Percentiles rank a stretch among this genome's conserved stretches.
Conservation (phyloP, 164 flowering plant species). For the Vitis rotundifolia region DNA sequence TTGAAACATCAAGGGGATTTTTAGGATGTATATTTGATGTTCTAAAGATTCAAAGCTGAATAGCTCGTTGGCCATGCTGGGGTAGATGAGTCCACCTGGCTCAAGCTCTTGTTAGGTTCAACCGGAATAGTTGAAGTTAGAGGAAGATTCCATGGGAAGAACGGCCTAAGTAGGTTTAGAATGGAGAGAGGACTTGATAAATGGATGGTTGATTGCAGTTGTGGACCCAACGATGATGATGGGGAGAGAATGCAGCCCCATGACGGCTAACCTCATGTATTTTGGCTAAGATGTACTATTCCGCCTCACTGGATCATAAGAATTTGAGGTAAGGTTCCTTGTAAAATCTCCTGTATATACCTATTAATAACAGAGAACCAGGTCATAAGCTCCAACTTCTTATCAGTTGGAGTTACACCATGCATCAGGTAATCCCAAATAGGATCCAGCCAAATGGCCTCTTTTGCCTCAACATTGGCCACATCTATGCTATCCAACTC, state of each 20-base stretch:
- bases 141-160: conserved; percentile 45
- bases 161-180: conserved; percentile 41
- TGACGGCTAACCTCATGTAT: conserved; percentile 25
- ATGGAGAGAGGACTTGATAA: conserved; percentile 78
- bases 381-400: too few species aligned
- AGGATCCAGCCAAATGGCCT: too few species aligned
- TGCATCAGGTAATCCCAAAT: too few species aligned
- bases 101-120: conserved; percentile 43
- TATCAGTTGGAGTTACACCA: too few species aligned
- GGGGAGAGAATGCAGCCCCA: conserved; percentile 91
- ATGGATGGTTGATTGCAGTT: conserved; percentile 75
- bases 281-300: too few species aligned
- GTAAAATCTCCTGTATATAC: too few species aligned
- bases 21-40: conserved; percentile 61
- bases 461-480: too few species aligned
- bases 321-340: too few species aligned
- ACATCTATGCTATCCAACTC: too few species aligned
- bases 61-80: conserved; percentile 45
- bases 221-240: conserved; percentile 88
- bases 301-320: too few species aligned
- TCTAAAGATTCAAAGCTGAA: conserved; percentile 57
- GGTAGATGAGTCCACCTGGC: conserved; percentile 44
- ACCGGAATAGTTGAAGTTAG: conserved; percentile 29
- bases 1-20: conserved; percentile 54
- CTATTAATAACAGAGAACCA: too few species aligned